Conservation (phyloP, 768 basidiomycete species). For the Mycena vulgaris region DNA sequence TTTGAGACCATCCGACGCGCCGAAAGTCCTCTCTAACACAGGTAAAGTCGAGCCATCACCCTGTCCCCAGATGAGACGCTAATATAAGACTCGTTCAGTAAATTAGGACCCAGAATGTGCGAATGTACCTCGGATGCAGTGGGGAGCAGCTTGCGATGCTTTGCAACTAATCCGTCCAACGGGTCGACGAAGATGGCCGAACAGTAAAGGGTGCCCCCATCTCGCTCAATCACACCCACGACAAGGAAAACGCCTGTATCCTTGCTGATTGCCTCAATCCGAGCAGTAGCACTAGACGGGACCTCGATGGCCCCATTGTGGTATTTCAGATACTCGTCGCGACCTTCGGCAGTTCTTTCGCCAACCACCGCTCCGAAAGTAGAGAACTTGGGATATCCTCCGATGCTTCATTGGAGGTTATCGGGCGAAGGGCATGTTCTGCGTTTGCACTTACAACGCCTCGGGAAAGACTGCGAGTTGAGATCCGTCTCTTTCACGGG, state of each 20-base stretch:
- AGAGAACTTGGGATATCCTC: slow-evolving; percentile 74
- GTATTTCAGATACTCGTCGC: slow-evolving; percentile 73
- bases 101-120: not conserved
- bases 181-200: slow-evolving; percentile 72
- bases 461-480: slow-evolving; percentile 72
- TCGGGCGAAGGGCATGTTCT: not conserved
- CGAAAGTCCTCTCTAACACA: slow-evolving; percentile 61
- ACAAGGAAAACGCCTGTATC: slow-evolving; percentile 61
- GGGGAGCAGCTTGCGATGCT: slow-evolving; percentile 77
- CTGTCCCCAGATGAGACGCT: slow-evolving; percentile 72
- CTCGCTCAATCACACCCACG: slow-evolving; percentile 72
- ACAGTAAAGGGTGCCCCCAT: slow-evolving; percentile 74
- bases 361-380: slow-evolving; percentile 69
- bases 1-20: slow-evolving; percentile 23
- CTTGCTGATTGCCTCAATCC: slow-evolving; percentile 64
- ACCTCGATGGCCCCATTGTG: slow-evolving; percentile 69
- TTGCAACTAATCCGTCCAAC: slow-evolving; percentile 65
- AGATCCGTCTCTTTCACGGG: slow-evolving; percentile 61
- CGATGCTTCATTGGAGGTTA: slow-evolving; percentile 54
- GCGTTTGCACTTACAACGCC: slow-evolving; percentile 61
- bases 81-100: not conserved
- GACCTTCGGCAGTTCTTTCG: slow-evolving; percentile 62
- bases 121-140: slow-evolving; percentile 63
- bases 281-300: slow-evolving; percentile 64
- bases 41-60: slow-evolving; percentile 71